phyloP scores from a whole-genome alignment of 129 eudicot species.

The Helianthus annuus region DNA sequence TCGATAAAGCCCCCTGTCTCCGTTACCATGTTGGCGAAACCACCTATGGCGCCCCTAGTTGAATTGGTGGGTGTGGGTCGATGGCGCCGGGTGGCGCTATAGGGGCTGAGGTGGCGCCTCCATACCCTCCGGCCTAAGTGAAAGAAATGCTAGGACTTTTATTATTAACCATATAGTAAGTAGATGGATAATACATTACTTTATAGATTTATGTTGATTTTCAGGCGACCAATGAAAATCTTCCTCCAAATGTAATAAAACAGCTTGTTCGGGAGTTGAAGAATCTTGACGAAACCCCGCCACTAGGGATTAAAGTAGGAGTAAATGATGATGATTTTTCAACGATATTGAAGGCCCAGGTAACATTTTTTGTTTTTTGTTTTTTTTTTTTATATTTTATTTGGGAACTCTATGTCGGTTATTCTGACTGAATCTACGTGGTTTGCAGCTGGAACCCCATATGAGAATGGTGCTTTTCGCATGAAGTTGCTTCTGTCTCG shows the following conservation, averaged over 20 bases:
- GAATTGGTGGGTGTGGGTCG: too few species aligned
- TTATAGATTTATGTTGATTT: not conserved
- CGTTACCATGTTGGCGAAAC: too few species aligned
- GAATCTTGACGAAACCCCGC: constrained; percentile 93
- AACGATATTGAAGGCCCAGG: constrained; percentile 87
- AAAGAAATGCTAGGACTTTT: not conserved
- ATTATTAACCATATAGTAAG: not conserved
- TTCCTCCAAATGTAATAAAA: constrained; percentile 86
- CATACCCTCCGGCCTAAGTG: too few species aligned
- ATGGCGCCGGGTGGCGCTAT: too few species aligned
- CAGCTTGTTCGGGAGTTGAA: constrained; percentile 85
- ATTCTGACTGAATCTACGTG: constrained; percentile 23
- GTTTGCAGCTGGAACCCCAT: constrained; percentile 96
- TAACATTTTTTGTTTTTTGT: constrained; percentile 9
- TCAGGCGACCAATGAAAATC: constrained; percentile 88
- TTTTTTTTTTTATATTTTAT: too few species aligned
- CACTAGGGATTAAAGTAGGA: constrained; percentile 88
- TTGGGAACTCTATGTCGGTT: not conserved
- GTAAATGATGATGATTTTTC: constrained; percentile 82
- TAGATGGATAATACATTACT: not conserved
- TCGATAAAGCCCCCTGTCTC: too few species aligned
- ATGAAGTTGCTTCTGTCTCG: constrained; percentile 80
- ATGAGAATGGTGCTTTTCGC: constrained; percentile 87
- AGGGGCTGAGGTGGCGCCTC: too few species aligned
- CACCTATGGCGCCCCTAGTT: too few species aligned